Evolutionary conservation across 495 filamentous ascomycete species (phyloP).

Genomic region (Aspergillus sclerotiicarbonarius): DNA sequence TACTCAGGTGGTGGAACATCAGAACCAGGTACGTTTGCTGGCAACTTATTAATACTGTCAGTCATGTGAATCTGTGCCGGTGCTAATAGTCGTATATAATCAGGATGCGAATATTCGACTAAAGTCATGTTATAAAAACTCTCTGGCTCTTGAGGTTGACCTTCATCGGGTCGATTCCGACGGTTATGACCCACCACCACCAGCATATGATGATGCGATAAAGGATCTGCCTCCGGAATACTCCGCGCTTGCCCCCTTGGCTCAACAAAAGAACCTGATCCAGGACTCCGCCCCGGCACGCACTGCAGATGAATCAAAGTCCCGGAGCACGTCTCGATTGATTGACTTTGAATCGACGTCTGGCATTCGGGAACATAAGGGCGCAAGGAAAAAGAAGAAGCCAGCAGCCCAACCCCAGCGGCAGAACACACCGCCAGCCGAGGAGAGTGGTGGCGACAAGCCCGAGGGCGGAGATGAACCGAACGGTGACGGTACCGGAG

Average conservation of each 20-base stretch:
- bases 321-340: constrained; percentile 35
- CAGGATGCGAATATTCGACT: not conserved
- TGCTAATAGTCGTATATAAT: not conserved
- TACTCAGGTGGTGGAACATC: not conserved
- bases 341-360: constrained; percentile 54
- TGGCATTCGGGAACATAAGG: constrained; percentile 48
- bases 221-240: constrained; percentile 46
- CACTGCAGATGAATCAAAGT: constrained; percentile 34
- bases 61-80: not conserved
- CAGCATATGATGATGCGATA: constrained; percentile 44
- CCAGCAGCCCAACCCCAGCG: constrained; percentile 20
- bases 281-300: constrained; percentile 16
- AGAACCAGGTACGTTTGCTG: not conserved
- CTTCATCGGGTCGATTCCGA: constrained; percentile 16
- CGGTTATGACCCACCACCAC: constrained; percentile 33
- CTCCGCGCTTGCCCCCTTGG: constrained; percentile 28
- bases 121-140: not conserved
- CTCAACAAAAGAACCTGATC: constrained; percentile 20
- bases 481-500: constrained; percentile 10
- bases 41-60: not conserved
- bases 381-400: constrained; percentile 44
- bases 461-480: constrained; percentile 27
- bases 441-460: constrained; percentile 18
- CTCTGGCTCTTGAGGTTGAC: constrained; percentile 17
- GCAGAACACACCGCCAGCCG: constrained; percentile 16